Percentiles rank a stretch among this genome's conserved stretches.
Conservation (phyloP, 2,329 filamentous ascomycete genomes). For the Colletotrichum tabaci region DNA sequence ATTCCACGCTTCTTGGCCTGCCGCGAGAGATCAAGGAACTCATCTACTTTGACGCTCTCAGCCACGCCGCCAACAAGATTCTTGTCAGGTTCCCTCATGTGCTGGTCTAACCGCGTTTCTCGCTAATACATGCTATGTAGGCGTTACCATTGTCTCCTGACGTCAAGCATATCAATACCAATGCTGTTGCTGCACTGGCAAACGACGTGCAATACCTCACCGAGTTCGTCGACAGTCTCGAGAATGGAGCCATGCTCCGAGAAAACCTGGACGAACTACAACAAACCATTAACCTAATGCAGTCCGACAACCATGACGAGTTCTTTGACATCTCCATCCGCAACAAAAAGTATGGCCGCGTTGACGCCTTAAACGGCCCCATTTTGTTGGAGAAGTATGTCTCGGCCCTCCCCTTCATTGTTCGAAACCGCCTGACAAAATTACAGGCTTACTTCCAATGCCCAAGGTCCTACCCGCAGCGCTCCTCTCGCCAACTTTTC, state of each 20-base stretch:
- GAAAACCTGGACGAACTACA: slow-evolving; percentile 94
- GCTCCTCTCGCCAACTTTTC: slow-evolving; percentile 80
- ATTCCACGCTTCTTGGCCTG: slow-evolving; percentile 90
- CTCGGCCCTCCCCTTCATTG: not conserved
- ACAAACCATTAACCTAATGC: slow-evolving; percentile 92
- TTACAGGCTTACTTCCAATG: slow-evolving; percentile 73
- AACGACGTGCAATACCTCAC: slow-evolving; percentile 88
- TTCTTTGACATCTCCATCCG: slow-evolving; percentile 93
- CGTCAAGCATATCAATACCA: slow-evolving; percentile 89
- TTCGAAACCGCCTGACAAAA: slow-evolving; percentile 45
- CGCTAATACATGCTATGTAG: slow-evolving; percentile 53
- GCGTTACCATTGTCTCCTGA: slow-evolving; percentile 82
- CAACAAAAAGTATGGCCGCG: slow-evolving; percentile 94
- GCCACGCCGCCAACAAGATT: slow-evolving; percentile 90
- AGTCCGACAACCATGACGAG: slow-evolving; percentile 91
- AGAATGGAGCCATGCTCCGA: slow-evolving; percentile 86
- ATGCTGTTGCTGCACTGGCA: slow-evolving; percentile 85
- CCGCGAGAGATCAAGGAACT: slow-evolving; percentile 96
- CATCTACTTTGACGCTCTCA: slow-evolving; percentile 97
- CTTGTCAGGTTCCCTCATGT: slow-evolving; percentile 65
- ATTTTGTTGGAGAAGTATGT: slow-evolving; percentile 90
- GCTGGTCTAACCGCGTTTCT: not conserved
- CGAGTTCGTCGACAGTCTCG: slow-evolving; percentile 87
- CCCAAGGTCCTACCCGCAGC: slow-evolving; percentile 71
- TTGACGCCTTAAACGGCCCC: slow-evolving; percentile 92